Base-by-base conservation (phyloP, 768 basidiomycete genomes). In the Austroboletus eburneus region DNA sequence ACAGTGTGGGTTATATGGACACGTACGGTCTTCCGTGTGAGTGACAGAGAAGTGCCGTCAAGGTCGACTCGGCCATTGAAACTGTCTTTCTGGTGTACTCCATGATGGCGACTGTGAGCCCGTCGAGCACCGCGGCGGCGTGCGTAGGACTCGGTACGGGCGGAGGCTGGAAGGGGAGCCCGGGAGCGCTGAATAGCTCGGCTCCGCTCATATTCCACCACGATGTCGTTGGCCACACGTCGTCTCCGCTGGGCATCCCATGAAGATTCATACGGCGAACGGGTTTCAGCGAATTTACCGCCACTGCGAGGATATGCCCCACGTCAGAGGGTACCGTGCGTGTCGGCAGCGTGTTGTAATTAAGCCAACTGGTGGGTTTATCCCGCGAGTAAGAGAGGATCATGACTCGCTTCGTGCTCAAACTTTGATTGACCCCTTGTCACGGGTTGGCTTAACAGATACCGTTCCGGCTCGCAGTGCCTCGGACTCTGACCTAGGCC, bases 341-440 rank as follows among this genome's bases (percentile, higher is more conserved):
- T 33, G 45, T 52, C 57, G 45, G 54, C 46, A 43, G 42, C 10
- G 34, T 37, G 39, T 27, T 49, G 48, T 45, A 51, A 57, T 46
- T 47, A 41, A 46, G 44, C 14, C 45, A 23, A 27, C 46, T 42
- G 42, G 43, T 17, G 25, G 9, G 43, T 46, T 33, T 44, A 41
- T 61, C 46, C 59, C 56, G 58, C 59, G 58, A 58, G 57, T 35
- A 44, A 46, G 48, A 5, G 27, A 27, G 27, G 57, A 49, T 39
- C 49, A 20, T 9, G 47, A 57, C 52, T 54, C 56, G 52, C 35
- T 44, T 45, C n/a, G 36, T 30, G 21, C 5, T 33, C 51, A 57
- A 61, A 57, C 51, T 36, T 55, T 61, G 57, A 61, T 59, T 51
- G 48, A 54, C 21, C 27, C 56, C 55, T 48, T 47, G 48, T 34